These are phyloP conservation scores for Candida quercuum DNA, from an alignment of 805 yeast species.

Conservation along the genomic window DNA sequence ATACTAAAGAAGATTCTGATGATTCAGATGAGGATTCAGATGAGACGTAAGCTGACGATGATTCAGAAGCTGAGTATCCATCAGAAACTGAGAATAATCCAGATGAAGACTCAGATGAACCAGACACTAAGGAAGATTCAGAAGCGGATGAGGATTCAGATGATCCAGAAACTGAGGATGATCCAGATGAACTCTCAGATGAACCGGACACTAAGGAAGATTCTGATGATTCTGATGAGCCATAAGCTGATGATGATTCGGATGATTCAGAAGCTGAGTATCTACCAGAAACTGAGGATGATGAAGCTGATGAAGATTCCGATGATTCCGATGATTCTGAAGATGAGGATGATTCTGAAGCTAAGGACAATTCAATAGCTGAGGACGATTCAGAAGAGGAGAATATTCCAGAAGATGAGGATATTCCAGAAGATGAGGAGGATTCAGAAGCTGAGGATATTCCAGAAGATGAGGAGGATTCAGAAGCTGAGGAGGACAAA, in stretches of 20 bases:
- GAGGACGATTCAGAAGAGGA: not conserved
- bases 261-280: constrained; percentile 1
- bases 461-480: not conserved
- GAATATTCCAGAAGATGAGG: not conserved
- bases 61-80: not conserved
- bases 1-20: too few species aligned
- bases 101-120: not conserved
- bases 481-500: too few species aligned
- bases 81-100: not conserved
- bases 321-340: not conserved
- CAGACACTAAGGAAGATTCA: not conserved
- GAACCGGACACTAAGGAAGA: too few species aligned
- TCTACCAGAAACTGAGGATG: not conserved
- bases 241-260: not conserved
- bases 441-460: too few species aligned
- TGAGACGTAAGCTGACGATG: constrained; percentile 2
- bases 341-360: not conserved
- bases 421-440: not conserved
- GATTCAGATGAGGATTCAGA: constrained; percentile 1
- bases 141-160: not conserved
- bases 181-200: not conserved
- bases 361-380: not conserved
- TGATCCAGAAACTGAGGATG: not conserved
- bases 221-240: too few species aligned
- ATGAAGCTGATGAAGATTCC: not conserved